Percentiles rank a stretch among this genome's conserved stretches.
Evolutionary conservation across 176 grass and related monocot species (phyloP).

Genomic region (Ensete ventricosum): DNA sequence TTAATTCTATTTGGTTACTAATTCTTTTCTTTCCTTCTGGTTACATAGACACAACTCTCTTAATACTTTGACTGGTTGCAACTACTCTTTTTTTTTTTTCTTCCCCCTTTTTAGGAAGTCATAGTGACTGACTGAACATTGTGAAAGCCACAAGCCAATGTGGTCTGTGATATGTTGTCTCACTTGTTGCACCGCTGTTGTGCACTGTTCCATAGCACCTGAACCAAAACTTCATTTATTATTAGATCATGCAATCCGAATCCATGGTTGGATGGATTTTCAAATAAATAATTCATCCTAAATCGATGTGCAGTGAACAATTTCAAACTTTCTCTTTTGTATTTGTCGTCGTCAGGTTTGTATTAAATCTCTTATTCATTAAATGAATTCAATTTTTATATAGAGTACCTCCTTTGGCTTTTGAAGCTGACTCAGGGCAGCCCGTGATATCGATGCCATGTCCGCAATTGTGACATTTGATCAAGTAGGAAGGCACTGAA

Average conservation of each 20-base stretch:
- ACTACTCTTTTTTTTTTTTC: too few species aligned
- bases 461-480: conserved; percentile 81
- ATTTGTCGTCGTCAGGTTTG: neutral
- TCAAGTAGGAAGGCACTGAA: conserved; percentile 70
- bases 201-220: conserved; percentile 64
- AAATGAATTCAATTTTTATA: neutral
- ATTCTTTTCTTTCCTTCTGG: too few species aligned
- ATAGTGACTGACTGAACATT: conserved; percentile 37
- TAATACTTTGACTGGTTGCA: too few species aligned
- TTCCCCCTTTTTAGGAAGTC: too few species aligned
- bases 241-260: neutral
- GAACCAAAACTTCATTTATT: neutral
- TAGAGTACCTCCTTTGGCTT: conserved; percentile 62
- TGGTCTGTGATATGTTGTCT: conserved; percentile 47
- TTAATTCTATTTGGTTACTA: too few species aligned
- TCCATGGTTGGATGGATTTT: neutral
- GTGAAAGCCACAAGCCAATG: conserved; percentile 63
- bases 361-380: neutral
- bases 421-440: conserved; percentile 57
- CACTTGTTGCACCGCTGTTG: conserved; percentile 48
- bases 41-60: too few species aligned
- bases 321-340: neutral
- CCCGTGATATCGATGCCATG: conserved; percentile 82
- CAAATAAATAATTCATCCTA: neutral
- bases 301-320: neutral